Conservation (phyloP, 345 rosid species). For the Durio zibethinus region DNA sequence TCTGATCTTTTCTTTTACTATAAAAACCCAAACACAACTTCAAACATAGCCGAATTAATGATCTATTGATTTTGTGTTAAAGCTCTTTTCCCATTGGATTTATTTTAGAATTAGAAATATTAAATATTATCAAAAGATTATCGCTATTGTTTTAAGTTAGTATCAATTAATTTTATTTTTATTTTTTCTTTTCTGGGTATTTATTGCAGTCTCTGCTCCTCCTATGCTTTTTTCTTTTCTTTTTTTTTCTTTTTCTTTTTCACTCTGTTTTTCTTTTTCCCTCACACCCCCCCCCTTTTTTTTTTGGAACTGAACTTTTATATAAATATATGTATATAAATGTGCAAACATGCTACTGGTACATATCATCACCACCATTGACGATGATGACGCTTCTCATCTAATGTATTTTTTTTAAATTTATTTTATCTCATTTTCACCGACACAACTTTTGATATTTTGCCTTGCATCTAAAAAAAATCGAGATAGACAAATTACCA, state of each 20-base stretch:
- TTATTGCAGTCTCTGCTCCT: conserved; percentile 7
- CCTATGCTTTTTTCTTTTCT: neutral
- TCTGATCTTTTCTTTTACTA: neutral
- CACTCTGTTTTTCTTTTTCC: neutral
- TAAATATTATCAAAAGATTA: neutral
- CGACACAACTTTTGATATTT: no score
- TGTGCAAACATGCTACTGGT: no score
- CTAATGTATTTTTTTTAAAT: no score
- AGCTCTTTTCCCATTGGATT: neutral
- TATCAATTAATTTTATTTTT: neutral
- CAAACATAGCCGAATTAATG: neutral
- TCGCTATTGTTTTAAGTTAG: neutral
- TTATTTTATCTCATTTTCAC: no score
- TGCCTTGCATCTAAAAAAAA: no score
- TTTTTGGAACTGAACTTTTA: no score
- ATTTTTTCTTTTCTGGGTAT: neutral
- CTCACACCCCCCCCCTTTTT: no score
- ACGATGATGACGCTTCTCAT: no score
- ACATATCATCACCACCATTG: no score
- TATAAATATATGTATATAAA: no score
- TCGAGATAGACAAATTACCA: no score
- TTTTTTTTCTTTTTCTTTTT: neutral
- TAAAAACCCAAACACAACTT: conserved; percentile 14
- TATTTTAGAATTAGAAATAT: neutral
- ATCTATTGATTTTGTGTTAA: neutral